Base-by-base conservation (phyloP, 1,139 yeast species). In the Protomyces inundatus region DNA sequence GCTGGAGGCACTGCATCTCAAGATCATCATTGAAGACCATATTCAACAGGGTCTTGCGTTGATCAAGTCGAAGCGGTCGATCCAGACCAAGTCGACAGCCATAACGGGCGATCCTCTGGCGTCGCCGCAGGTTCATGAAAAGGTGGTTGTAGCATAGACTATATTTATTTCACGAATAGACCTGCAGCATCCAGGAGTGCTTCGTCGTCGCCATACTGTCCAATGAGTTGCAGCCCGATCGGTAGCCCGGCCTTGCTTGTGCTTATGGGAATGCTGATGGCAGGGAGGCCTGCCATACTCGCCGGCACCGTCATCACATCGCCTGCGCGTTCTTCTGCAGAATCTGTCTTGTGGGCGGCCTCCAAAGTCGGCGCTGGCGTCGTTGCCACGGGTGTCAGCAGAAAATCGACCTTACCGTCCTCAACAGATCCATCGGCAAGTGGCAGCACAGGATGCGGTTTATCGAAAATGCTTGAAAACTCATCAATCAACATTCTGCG, bases 221-320 rank as follows among this genome's bases (percentile, higher is more conserved):
- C 96, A 72, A 86, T 82, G 1, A 93, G 70, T 72, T 95, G 98
- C 42, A 93, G 77, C 0, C 89, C 89, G 0, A 88, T 82, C 0
- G 84, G 82, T 10, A 73, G 68, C 3, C 65, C 68, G 0, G 45
- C 12, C 6, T 69, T 68, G 10, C 72, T 69, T 0, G 67, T 68
- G 14, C 72, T 74, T 71, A 77, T 80, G 0, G 98, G 98, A 1
- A 91, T 76, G 0, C 87, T 82, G 9, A 91, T 80, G 0, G 96
- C 83, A 0, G 99, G 99, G 3, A 93, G 75, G 0, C 98, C 98
- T 0, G 96, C 95, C 67, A 95, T 76, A 0, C 96, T 90, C 53
- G 95, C 88, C 0, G 98, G 97, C 3, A 91, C 87, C 0, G 97
- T 90, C 66, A 90, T 79, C 1, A 88, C 84, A 73, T 95, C 98